Evolutionary conservation across 2,329 filamentous ascomycete species (phyloP).

Genomic region (Pleurostoma richardsiae): DNA sequence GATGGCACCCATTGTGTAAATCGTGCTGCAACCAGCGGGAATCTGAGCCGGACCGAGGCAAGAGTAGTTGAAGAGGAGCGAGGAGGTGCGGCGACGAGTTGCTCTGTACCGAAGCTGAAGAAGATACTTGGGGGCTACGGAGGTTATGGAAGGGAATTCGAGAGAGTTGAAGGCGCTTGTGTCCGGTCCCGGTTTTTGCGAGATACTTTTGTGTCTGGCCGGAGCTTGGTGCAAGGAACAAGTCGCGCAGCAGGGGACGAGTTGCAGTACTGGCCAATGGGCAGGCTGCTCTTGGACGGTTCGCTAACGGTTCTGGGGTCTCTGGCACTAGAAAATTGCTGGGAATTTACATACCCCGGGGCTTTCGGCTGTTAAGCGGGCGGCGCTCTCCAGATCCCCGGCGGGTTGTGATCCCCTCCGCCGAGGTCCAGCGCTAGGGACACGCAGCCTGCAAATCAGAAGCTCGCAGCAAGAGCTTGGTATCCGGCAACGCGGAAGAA

Average conservation of each 20-base stretch:
- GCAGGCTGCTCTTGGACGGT: neutral
- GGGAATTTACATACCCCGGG: no score
- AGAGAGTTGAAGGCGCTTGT: neutral
- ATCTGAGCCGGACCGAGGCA: neutral
- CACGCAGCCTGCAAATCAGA: no score
- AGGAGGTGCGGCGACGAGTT: neutral
- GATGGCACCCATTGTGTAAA: slow-evolving; percentile 74
- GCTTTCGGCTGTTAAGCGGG: no score
- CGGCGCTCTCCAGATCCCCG: no score
- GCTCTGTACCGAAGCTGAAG: no score
- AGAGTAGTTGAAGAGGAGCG: neutral
- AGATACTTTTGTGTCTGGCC: neutral
- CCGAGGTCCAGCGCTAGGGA: no score
- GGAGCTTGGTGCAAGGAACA: neutral
- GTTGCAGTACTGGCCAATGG: neutral
- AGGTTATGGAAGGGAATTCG: neutral
- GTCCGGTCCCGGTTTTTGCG: neutral
- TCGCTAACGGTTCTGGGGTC: no score
- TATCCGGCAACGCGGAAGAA: no score
- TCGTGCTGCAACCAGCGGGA: slow-evolving; percentile 1
- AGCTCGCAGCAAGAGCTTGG: no score
- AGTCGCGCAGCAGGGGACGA: neutral
- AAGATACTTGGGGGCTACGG: no score
- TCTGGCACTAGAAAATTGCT: no score
- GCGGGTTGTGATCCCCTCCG: no score